These are phyloP conservation scores for Trametes pubescens DNA, from an alignment of 1,284 basidiomycete genomes.

Conservation along the genomic window DNA sequence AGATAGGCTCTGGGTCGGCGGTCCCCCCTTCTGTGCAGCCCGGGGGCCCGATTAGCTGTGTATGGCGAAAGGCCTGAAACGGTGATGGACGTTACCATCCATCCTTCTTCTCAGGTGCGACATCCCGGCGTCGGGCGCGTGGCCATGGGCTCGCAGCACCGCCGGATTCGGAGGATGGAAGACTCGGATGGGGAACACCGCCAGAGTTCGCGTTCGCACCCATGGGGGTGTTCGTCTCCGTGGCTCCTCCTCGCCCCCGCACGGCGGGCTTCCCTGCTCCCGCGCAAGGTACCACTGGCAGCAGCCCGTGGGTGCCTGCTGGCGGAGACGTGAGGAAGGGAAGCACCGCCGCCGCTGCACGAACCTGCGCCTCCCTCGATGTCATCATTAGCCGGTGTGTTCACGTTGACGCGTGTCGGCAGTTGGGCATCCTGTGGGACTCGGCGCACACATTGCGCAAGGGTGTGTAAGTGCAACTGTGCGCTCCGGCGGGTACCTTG, in stretches of 20 bases:
- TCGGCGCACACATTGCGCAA: background rate
- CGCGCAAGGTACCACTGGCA: background rate
- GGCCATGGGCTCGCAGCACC: background rate
- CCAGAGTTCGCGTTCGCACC: background rate
- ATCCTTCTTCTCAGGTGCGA: slow-evolving; percentile 6
- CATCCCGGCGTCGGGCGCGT: slow-evolving; percentile 5
- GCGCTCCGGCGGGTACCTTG: slow-evolving; percentile 11
- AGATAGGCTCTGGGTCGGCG: slow-evolving; percentile 9
- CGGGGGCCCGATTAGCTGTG: slow-evolving; percentile 2
- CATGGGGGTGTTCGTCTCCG: background rate
- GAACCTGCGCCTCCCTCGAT: background rate
- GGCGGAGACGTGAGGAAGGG: background rate
- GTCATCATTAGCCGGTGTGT: background rate
- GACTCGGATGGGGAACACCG: background rate
- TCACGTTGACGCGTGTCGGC: background rate
- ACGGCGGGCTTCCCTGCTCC: background rate
- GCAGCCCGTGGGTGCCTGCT: background rate
- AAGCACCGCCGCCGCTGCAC: background rate
- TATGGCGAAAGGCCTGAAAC: slow-evolving; percentile 1
- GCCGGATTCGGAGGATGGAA: background rate
- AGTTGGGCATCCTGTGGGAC: background rate
- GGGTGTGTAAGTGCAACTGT: background rate
- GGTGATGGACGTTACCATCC: slow-evolving; percentile 16
- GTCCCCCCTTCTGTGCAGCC: background rate
- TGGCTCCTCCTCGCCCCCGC: slow-evolving; percentile 9